Evolutionary conservation across 306 rosid species (phyloP), one percentile per base, ranked within the genome.

Genomic region (Medicago truncatula): DNA sequence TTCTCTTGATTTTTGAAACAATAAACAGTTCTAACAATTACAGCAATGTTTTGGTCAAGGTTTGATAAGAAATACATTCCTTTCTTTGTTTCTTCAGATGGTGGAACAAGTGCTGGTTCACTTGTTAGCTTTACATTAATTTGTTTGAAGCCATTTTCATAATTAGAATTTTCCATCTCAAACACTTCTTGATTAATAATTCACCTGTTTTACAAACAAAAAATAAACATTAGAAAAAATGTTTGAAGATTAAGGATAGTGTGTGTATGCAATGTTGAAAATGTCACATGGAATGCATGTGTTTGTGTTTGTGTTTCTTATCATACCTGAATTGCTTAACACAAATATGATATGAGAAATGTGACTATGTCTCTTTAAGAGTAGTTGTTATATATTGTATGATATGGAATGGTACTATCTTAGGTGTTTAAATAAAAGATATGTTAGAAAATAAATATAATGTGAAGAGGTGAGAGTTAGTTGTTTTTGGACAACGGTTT

Each of bases 31-130:
- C 96, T 78, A 6, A 95, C 89, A 2, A 62, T 81, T 46, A 89
- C 97, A 0, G 97, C 97, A 34, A 92, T 90, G 82, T 92, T 92
- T 80, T 92, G 98, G 64, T 95, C 98, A 75, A 95, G 97, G 88
- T 95, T 92, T 0, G 98, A 90, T 8, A 95, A 84, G 43, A 87
- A 92, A 71, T 92, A 90, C 23, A 81, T 76, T n/a, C 93, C 98
- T 72, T 78, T 92, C 71, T 81, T 80, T 6, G 96, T 90, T 79
- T 92, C 86, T 70, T 79, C 87, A 23, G 92, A 89, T 1, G 97
- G 98, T 69, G 80, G 18, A 34, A 95, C 91, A 2, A 90, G 70
- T 61, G 76, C 73, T 61, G 96, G 95, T 16, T 90, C 85, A 47
- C 79, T 80, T 44, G 56, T 67, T 40, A 85, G 82, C 75, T 84